Percentiles rank a stretch among this genome's conserved stretches.
These are phyloP conservation scores for Alternaria sp. DNA, from an alignment of 2,329 filamentous ascomycete genomes.

Conservation along the genomic window DNA sequence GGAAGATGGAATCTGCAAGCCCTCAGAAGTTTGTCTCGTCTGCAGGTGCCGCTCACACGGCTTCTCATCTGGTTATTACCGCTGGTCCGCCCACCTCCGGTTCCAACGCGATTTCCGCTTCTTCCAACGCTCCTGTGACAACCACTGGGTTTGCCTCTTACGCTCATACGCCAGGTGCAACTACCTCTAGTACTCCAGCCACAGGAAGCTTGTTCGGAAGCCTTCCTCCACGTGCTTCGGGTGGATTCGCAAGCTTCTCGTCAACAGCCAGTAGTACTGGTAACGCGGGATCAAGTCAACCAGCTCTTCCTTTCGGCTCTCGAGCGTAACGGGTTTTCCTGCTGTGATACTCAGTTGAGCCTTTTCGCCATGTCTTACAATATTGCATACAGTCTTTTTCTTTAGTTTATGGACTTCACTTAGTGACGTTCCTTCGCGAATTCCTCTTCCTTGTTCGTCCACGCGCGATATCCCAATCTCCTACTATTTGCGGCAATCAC, in stretches of 20 bases:
- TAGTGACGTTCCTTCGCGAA: background rate
- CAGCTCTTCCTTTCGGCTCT: background rate
- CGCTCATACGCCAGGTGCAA: background rate
- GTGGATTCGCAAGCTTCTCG: background rate
- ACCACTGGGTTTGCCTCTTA: background rate
- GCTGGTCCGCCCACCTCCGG: background rate
- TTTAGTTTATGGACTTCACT: no score
- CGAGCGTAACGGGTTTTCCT: background rate
- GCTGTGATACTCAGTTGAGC: background rate
- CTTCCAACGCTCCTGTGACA: background rate
- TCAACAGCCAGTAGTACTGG: background rate
- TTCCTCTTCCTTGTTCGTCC: background rate
- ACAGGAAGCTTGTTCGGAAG: background rate
- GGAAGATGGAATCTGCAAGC: conserved; percentile 2
- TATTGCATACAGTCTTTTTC: background rate
- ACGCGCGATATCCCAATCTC: background rate
- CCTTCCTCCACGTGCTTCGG: background rate
- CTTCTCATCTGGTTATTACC: background rate
- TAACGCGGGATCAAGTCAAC: background rate
- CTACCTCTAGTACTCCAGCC: background rate
- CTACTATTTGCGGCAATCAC: background rate
- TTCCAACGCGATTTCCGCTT: background rate
- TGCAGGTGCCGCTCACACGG: background rate
- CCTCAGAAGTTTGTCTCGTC: background rate
- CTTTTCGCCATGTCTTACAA: background rate